Base-by-base conservation (phyloP, 306 rosid genomes). In the Nissolia schottii region DNA sequence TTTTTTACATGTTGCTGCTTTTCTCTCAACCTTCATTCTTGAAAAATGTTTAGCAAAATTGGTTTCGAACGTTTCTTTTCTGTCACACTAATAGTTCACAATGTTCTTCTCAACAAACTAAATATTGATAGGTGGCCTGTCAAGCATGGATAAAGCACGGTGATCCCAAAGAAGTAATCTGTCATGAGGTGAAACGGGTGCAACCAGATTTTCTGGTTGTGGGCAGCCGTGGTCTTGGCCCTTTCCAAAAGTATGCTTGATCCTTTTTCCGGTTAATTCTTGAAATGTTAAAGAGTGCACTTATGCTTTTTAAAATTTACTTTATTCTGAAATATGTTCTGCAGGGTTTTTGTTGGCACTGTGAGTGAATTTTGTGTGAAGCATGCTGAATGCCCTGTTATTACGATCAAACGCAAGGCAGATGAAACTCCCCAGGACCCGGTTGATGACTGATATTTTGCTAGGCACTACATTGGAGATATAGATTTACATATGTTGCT, bases 381-480 rank as follows among this genome's bases (percentile, higher is more conserved):
- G 90, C 99, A 94, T 71, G 97, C 92, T 35, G 99, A 94, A 71
- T 94, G 99, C 90, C 99, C 97, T 7, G 97, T 91, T 24, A 82
- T 94, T 79, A 82, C 92, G 27, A 87, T 94, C 88, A 94, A 94
- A 76, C 99, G 99, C 89, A 81, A 74, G 31, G 85, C 86, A 3
- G 81, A 87, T 64, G 96, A 94, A 74, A 75, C 92, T 51, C 99
- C 99, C 1, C 83, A 87, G 71, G 99, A 94, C 75, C 99, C 97
- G 2, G 91, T 91, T 72, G 99, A 94, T 65, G 99, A 94, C 71
- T 94, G 90, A 90, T 57, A 51, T 53, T 70, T 60, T 54, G 54
- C 22, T 23, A 6, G 23, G 31, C 59, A 23, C 65, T 8, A 61
- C 48, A 57, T 14, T 37, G 64, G 72, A 22, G 37, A 64, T 25